Evolutionary conservation across 1,284 basidiomycete species (phyloP).

Genomic region (Exobasidium cylindrosporum): DNA sequence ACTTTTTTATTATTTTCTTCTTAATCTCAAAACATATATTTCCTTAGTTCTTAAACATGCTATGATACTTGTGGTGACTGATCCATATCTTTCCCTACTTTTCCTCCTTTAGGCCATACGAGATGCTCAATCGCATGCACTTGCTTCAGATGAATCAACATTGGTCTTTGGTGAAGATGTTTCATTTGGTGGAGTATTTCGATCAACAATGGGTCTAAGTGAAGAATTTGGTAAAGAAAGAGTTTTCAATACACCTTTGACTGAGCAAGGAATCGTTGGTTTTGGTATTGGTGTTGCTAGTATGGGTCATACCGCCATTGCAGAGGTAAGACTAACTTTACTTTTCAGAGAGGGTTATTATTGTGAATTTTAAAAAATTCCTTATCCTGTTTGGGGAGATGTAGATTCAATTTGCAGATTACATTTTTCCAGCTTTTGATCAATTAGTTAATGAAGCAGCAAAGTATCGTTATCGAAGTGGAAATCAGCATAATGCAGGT

Average conservation of each 20-base stretch:
- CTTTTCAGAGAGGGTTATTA: too few species aligned
- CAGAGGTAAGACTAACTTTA: slow-evolving; percentile 67
- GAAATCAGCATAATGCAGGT: slow-evolving; percentile 77
- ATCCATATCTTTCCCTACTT: background rate
- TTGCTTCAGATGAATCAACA: slow-evolving; percentile 67
- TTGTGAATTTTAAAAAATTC: too few species aligned
- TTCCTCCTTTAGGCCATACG: slow-evolving; percentile 35
- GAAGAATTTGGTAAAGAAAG: slow-evolving; percentile 77
- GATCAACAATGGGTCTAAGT: slow-evolving; percentile 82
- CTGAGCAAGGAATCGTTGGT: slow-evolving; percentile 77
- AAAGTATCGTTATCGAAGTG: slow-evolving; percentile 84
- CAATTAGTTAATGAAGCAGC: slow-evolving; percentile 93
- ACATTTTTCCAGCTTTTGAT: slow-evolving; percentile 35
- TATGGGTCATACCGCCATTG: slow-evolving; percentile 91
- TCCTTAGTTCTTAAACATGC: too few species aligned
- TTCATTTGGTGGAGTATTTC: slow-evolving; percentile 82
- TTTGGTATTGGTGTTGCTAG: slow-evolving; percentile 87
- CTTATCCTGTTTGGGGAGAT: too few species aligned
- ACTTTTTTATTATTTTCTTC: background rate
- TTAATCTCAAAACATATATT: too few species aligned
- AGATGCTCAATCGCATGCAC: slow-evolving; percentile 41
- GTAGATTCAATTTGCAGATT: slow-evolving; percentile 65
- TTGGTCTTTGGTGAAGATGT: slow-evolving; percentile 73
- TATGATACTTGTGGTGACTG: background rate
- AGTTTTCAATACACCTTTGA: slow-evolving; percentile 37